phyloP scores from a whole-genome alignment of 257 asterid species.

The Anisodus tanguticus region DNA sequence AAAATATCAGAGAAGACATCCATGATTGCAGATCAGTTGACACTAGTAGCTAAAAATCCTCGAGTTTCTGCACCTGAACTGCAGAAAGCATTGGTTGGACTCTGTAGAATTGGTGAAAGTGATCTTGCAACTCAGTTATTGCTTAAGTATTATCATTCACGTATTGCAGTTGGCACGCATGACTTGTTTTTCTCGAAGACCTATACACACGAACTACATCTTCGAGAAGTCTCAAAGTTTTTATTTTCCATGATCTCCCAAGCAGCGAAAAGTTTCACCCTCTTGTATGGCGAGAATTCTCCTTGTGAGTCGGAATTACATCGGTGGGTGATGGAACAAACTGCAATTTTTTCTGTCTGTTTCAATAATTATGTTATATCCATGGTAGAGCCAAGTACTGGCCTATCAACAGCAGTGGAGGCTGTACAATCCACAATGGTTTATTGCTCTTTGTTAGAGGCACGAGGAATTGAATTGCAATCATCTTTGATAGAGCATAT shows the following conservation, averaged over 20 bases:
- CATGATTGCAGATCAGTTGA: constrained; percentile 50
- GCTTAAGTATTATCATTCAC: constrained; percentile 61
- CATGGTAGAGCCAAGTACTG: constrained; percentile 53
- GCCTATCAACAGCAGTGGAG: constrained; percentile 52
- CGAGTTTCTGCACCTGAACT: constrained; percentile 67
- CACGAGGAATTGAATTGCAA: constrained; percentile 47
- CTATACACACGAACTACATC: constrained; percentile 36
- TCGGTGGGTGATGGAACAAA: constrained; percentile 59
- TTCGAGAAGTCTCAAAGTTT: constrained; percentile 48
- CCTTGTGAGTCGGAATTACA: constrained; percentile 47
- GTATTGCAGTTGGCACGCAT: constrained; percentile 47
- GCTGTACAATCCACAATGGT: constrained; percentile 59
- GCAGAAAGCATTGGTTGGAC: constrained; percentile 66
- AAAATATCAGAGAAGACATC: constrained; percentile 58
- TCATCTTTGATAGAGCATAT: constrained; percentile 49
- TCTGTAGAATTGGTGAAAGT: constrained; percentile 57
- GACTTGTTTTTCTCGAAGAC: constrained; percentile 48
- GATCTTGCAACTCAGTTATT: constrained; percentile 55
- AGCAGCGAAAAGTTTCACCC: constrained; percentile 57
- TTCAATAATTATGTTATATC: constrained; percentile 51
- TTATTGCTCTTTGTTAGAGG: constrained; percentile 70
- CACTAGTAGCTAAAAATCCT: constrained; percentile 51
- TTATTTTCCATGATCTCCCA: constrained; percentile 73
- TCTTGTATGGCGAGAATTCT: constrained; percentile 56
- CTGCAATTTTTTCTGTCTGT: constrained; percentile 46